Conservation (phyloP, 345 rosid species). For the Hibiscus tridactylites region DNA sequence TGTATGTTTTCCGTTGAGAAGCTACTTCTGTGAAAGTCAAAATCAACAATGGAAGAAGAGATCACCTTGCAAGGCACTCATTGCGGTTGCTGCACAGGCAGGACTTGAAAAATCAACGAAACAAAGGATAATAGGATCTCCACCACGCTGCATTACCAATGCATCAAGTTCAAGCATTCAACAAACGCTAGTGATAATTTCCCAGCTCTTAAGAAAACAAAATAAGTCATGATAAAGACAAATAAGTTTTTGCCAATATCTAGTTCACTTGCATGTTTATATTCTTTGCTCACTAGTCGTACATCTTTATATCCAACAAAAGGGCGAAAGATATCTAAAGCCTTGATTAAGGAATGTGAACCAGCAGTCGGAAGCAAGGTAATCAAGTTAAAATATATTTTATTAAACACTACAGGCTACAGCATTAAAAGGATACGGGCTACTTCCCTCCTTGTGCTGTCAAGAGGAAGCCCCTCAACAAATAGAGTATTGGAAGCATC, state of each 20-base stretch:
- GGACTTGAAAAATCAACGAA: conserved; percentile 78
- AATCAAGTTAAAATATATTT: background rate
- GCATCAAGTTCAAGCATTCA: background rate
- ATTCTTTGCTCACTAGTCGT: conserved; percentile 69
- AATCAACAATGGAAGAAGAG: background rate
- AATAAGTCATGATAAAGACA: background rate
- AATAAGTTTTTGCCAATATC: background rate
- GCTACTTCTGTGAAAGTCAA: background rate
- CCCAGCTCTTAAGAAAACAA: background rate
- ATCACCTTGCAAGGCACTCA: conserved; percentile 85
- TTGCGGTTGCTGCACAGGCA: conserved; percentile 90
- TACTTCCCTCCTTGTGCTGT: conserved; percentile 67
- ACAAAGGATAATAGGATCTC: conserved; percentile 77
- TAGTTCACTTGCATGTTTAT: conserved; percentile 47
- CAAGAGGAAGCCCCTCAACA: conserved; percentile 78
- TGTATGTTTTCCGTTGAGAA: background rate
- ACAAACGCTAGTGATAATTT: background rate
- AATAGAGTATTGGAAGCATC: conserved; percentile 77
- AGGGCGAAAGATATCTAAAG: conserved; percentile 76
- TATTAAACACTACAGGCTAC: background rate
- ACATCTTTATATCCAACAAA: conserved; percentile 78
- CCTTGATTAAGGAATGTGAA: conserved; percentile 26
- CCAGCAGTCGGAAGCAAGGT: background rate
- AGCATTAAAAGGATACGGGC: conserved; percentile 62
- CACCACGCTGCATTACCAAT: conserved; percentile 57